Evolutionary conservation across 148 eudicot genomes (phyloP).

Genomic region (Fagopyrum esculentum): DNA sequence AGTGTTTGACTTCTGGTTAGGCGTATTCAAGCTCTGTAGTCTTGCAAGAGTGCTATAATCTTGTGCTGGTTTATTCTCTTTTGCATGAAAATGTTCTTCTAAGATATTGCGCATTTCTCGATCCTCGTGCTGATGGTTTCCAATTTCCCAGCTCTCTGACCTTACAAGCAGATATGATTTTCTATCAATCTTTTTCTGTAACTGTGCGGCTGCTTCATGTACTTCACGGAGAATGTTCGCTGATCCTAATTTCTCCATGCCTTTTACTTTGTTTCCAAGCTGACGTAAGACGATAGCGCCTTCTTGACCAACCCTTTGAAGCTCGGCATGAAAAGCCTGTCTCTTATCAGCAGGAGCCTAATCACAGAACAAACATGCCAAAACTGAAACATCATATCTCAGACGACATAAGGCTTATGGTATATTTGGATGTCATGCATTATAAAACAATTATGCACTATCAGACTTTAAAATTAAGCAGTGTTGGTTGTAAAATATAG

Average conservation of each 20-base stretch:
- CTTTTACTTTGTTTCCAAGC: constrained; percentile 64
- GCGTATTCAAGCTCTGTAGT: constrained; percentile 27
- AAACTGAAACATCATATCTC: background rate
- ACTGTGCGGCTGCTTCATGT: constrained; percentile 57
- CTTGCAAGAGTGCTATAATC: constrained; percentile 29
- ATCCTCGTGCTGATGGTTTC: constrained; percentile 20
- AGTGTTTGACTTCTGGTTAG: background rate
- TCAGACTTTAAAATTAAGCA: too few species aligned
- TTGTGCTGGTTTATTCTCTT: constrained; percentile 20
- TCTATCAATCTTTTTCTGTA: constrained; percentile 63
- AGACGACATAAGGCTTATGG: background rate
- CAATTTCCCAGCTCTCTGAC: constrained; percentile 69
- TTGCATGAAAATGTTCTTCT: constrained; percentile 22
- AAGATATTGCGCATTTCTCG: constrained; percentile 25
- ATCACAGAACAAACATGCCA: background rate
- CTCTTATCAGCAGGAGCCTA: constrained; percentile 87
- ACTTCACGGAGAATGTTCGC: constrained; percentile 48
- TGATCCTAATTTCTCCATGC: constrained; percentile 56
- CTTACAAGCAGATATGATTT: constrained; percentile 73
- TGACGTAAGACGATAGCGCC: constrained; percentile 72
- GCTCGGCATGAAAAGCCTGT: constrained; percentile 51
- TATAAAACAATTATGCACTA: too few species aligned
- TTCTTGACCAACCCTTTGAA: constrained; percentile 67
- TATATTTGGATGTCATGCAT: too few species aligned
- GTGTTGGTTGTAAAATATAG: too few species aligned